phyloP scores from a whole-genome alignment of 805 yeast genomes.

The Priceomyces melissophilus region DNA sequence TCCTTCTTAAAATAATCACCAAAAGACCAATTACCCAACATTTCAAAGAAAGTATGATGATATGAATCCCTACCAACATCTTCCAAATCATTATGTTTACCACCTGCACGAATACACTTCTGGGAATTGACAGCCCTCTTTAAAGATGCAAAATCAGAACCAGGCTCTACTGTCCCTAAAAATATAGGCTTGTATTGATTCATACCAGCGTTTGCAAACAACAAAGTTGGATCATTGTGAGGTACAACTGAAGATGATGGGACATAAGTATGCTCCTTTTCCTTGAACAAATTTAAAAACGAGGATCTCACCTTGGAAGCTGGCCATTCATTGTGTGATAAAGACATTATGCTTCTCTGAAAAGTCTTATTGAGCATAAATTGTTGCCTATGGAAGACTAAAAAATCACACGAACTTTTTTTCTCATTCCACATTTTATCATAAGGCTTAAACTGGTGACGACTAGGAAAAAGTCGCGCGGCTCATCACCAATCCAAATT shows the following conservation, averaged over 20 bases:
- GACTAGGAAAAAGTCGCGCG: too few relatives aligned
- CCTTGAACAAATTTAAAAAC: slow-evolving; percentile 75
- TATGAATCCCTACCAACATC: slow-evolving; percentile 98
- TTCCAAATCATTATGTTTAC: slow-evolving; percentile 96
- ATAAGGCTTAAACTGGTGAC: too few relatives aligned
- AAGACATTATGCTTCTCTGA: slow-evolving; percentile 20
- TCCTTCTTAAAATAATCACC: slow-evolving; percentile 98
- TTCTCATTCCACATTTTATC: too few relatives aligned
- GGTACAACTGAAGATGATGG: slow-evolving; percentile 96
- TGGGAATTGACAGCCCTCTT: slow-evolving; percentile 94
- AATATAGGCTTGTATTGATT: slow-evolving; percentile 98
- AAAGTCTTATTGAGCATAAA: slow-evolving; percentile 11
- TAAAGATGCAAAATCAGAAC: slow-evolving; percentile 77
- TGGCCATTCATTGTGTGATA: slow-evolving; percentile 32
- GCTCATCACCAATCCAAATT: too few relatives aligned
- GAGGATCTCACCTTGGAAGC: slow-evolving; percentile 70
- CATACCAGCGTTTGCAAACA: slow-evolving; percentile 99
- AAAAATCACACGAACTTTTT: neutral
- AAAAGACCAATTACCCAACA: slow-evolving; percentile 99
- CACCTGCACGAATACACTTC: slow-evolving; percentile 99
- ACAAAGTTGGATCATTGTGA: slow-evolving; percentile 93
- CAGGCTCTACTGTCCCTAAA: slow-evolving; percentile 95
- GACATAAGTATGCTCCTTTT: slow-evolving; percentile 70
- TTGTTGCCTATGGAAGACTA: neutral
- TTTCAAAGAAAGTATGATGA: slow-evolving; percentile 98